A percentile compares a stretch with the other conserved stretches of the same genome.
Evolutionary conservation across 202 grass and related monocot genomes (phyloP).

Genomic region (Carex arenaria): DNA sequence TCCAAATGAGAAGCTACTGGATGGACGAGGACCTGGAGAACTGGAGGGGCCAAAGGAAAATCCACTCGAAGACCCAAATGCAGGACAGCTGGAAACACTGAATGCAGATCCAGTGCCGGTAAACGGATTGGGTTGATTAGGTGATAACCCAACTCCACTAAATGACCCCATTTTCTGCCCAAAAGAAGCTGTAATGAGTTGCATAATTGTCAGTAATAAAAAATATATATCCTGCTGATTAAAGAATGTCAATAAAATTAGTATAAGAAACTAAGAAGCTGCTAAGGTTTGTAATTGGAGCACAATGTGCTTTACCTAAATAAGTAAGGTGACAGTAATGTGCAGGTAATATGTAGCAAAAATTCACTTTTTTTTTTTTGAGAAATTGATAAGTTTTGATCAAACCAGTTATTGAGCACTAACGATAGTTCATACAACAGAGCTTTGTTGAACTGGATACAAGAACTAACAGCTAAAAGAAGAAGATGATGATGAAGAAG

Average conservation of each 20-base stretch:
- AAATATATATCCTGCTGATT: constrained; percentile 12
- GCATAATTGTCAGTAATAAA: not conserved
- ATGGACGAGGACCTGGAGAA: constrained; percentile 42
- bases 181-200: constrained; percentile 58
- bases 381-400: constrained; percentile 14
- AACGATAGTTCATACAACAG: not conserved
- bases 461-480: constrained; percentile 43
- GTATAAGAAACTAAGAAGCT: constrained; percentile 22
- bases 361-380: not conserved
- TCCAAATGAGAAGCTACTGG: constrained; percentile 47
- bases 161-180: constrained; percentile 72
- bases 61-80: constrained; percentile 50
- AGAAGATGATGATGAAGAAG: constrained; percentile 17
- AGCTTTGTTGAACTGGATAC: not conserved
- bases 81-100: constrained; percentile 43
- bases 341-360: not conserved
- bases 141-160: constrained; percentile 67
- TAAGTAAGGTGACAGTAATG: constrained; percentile 12
- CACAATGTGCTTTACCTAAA: not conserved
- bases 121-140: constrained; percentile 68
- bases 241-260: constrained; percentile 1
- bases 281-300: not conserved
- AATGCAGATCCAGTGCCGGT: constrained; percentile 53
- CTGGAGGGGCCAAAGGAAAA: constrained; percentile 52
- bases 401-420: not conserved